phyloP scores from a whole-genome alignment of 495 filamentous ascomycete species.

The Aspergillus sclerotioniger region DNA sequence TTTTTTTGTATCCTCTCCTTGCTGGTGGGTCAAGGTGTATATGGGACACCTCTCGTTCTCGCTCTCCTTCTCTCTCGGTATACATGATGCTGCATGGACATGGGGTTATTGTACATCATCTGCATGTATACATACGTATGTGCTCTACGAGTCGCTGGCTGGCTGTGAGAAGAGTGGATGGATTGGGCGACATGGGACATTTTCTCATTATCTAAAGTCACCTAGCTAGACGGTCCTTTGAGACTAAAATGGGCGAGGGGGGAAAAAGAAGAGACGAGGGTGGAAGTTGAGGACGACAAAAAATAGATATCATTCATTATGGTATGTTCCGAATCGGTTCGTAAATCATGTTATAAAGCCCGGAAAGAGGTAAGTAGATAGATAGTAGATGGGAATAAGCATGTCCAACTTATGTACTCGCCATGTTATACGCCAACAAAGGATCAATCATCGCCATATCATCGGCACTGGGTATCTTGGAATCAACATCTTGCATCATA shows the following conservation, averaged over 20 bases:
- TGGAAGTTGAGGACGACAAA: background rate
- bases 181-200: background rate
- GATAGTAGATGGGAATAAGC: background rate
- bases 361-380: background rate
- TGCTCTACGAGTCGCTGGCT: background rate
- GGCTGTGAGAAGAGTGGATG: background rate
- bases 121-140: too few species aligned
- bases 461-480: slow-evolving; percentile 33
- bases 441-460: slow-evolving; percentile 39
- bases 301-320: background rate
- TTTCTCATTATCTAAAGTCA: background rate
- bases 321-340: background rate
- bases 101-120: too few species aligned
- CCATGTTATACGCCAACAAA: slow-evolving; percentile 33
- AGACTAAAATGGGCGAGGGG: background rate
- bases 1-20: too few species aligned
- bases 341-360: background rate
- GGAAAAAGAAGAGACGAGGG: background rate
- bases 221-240: background rate
- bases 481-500: slow-evolving; percentile 32
- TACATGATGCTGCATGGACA: too few species aligned
- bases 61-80: too few species aligned
- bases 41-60: too few species aligned
- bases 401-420: slow-evolving; percentile 18
- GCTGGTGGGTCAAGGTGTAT: too few species aligned